Conservation (phyloP, 371 early-diverging fungal species). For the Rhizomucor miehei region DNA sequence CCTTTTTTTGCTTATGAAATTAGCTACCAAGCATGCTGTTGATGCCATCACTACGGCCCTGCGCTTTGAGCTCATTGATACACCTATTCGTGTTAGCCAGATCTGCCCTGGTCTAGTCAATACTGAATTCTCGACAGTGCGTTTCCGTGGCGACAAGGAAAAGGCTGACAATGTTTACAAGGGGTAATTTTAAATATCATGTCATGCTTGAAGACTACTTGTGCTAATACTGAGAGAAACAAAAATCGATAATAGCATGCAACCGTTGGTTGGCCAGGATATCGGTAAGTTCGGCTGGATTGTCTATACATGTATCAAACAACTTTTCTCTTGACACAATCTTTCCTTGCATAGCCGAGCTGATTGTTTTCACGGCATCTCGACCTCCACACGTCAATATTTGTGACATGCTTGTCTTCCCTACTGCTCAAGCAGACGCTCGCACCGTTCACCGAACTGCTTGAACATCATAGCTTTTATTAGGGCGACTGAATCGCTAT, state of each 20-base stretch:
- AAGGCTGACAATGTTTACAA: slow-evolving; percentile 80
- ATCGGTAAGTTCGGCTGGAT: slow-evolving; percentile 42
- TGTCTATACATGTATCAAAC: slow-evolving; percentile 11
- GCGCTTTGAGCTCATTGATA: slow-evolving; percentile 75
- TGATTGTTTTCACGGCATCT: slow-evolving; percentile 80
- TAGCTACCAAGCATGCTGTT: slow-evolving; percentile 88
- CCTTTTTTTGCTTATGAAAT: slow-evolving; percentile 6
- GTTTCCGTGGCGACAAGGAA: slow-evolving; percentile 79
- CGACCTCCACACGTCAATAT: slow-evolving; percentile 84
- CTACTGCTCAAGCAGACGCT: slow-evolving; percentile 74
- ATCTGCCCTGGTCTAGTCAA: slow-evolving; percentile 84
- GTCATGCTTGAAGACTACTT: too few species aligned
- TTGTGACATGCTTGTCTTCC: slow-evolving; percentile 74
- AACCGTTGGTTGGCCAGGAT: slow-evolving; percentile 73
- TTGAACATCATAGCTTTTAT: not conserved
- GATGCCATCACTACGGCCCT: slow-evolving; percentile 80
- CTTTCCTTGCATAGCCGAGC: slow-evolving; percentile 55
- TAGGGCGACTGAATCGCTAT: too few species aligned
- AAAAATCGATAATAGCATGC: too few species aligned
- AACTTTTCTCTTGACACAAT: slow-evolving; percentile 1
- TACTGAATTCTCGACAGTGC: slow-evolving; percentile 88
- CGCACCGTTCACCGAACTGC: slow-evolving; percentile 27
- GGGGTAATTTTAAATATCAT: slow-evolving; percentile 41
- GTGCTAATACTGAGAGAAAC: too few species aligned
- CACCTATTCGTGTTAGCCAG: slow-evolving; percentile 73